Conservation (phyloP, 495 filamentous ascomycete genomes). For the Lasiosphaeria ovina region DNA sequence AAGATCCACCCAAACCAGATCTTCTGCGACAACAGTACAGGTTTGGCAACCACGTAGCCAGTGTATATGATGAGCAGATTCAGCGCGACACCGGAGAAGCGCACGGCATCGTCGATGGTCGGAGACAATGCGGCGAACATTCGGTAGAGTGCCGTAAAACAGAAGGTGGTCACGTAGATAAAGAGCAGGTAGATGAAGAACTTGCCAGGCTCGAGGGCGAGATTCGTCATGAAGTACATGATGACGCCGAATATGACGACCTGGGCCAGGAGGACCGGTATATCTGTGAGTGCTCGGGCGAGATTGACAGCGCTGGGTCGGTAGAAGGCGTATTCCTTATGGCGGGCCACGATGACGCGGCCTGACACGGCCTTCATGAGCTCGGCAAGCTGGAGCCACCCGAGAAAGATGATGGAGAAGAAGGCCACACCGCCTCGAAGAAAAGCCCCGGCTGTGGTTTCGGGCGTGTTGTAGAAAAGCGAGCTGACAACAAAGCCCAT, state of each 20-base stretch:
- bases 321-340: slow-evolving; percentile 83
- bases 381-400: slow-evolving; percentile 74
- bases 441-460: slow-evolving; percentile 55
- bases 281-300: slow-evolving; percentile 72
- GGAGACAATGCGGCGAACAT: slow-evolving; percentile 63
- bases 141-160: slow-evolving; percentile 64
- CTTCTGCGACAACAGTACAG: slow-evolving; percentile 55
- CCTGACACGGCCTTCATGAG: slow-evolving; percentile 67
- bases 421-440: slow-evolving; percentile 59
- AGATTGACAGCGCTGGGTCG: slow-evolving; percentile 76
- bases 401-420: slow-evolving; percentile 78
- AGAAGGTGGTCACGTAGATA: slow-evolving; percentile 61
- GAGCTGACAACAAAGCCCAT: slow-evolving; percentile 75
- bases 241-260: slow-evolving; percentile 70
- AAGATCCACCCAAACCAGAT: slow-evolving; percentile 78
- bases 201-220: slow-evolving; percentile 67
- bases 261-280: slow-evolving; percentile 69
- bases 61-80: slow-evolving; percentile 76
- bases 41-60: slow-evolving; percentile 68
- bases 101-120: slow-evolving; percentile 60
- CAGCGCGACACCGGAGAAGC: slow-evolving; percentile 54
- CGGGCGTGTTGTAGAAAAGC: slow-evolving; percentile 68
- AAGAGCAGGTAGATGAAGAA: slow-evolving; percentile 77
- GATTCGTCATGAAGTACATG: slow-evolving; percentile 74
- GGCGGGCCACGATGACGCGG: slow-evolving; percentile 75